Evolutionary conservation across 495 filamentous ascomycete genomes (phyloP), one percentile per base, ranked within the genome.

Genomic region (Echria macrotheca): DNA sequence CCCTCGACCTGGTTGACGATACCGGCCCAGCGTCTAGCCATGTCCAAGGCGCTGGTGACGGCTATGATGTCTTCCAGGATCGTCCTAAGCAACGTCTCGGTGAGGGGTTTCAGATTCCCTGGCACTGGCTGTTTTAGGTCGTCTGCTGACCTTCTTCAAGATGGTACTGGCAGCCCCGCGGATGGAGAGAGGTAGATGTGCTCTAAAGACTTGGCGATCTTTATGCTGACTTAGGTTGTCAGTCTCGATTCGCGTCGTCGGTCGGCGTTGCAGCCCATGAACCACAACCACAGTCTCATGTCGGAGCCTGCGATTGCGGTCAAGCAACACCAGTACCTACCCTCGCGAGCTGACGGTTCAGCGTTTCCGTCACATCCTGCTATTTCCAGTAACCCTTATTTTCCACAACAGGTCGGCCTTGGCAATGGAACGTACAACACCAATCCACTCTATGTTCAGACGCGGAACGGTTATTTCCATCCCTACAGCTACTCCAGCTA

Each of bases 381-480:
- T 10, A 18, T 58, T 8, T 23, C 60, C 3, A 38, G 10, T 28
- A 61, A 60, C 51, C 49, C 60, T 9, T 73, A 67, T 31, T 59
- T 66, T 8, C 61, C 60, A 17, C 49, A 63, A n/a, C n/a, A n/a
- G n/a, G n/a, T n/a, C 2, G 52, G 63, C 15, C 63, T 67, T 19
- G 48, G 58, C 5, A 56, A 67, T 26, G 55, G 63, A 7, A 38
- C 56, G 44, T 58, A 63, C 7, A 64, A n/a, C n/a, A 46, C 25
- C 37, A 76, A 77, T 41, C 73, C 74, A 1, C 61, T 77, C 14
- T 73, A 58, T 49, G 60, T 64, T 40, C 66, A 68, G 29, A 50
- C 58, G 19, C 55, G 60, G 39, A 52, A 57, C 14, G 61, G 60
- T n/a, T 60, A 47, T 17, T 59, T 67, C 32, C 53, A 60, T 18